Base-by-base conservation (phyloP, 495 filamentous ascomycete species). In the Neurospora sp. region DNA sequence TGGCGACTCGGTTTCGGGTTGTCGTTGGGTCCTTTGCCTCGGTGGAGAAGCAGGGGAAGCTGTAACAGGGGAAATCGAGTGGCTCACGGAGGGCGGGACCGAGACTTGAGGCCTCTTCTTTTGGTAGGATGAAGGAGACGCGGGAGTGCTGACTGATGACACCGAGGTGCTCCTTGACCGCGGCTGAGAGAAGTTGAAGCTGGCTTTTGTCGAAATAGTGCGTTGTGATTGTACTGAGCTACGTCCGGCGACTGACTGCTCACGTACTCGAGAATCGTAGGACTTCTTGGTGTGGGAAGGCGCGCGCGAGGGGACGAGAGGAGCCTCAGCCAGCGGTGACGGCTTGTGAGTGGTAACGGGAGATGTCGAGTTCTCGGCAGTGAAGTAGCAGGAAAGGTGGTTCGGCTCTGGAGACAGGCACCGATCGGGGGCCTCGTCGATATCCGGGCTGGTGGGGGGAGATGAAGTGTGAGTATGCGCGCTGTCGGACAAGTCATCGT, bases 361-460 rank as follows among this genome's bases (percentile, higher is more conserved):
- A 34, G 76, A 40, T 37, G 74, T 85, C 70, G 83, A 82, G 66
- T 84, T 86, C 28, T 88, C 85, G 24, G 85, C 76, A 36, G 84
- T 83, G 82, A 97, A 98, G 79, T 94, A 97, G 39, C 88, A 87
- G 15, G 93, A 92, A 19, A 96, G 87, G 76, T 94, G 95, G 80
- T 92, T 96, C 77, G 84, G 90, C 82, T 88, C 90, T 71, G 87
- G 88, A 10, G 86, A 86, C 11, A 77, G 77, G 3, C 92, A 88
- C 70, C 85, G 86, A 39, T 86, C 86, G 39, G 88, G 87, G 39
- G 87, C 80, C 24, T 91, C 91, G 21, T 92, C 92, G 17, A 88
- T 85, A 76, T 94, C 94, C 4, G 94, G 93, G 62, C 92, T 89
- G 8, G 94, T 92, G 79, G 77, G 90, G 83, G 79, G 87, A 75